Evolutionary conservation across 2,329 filamentous ascomycete genomes (phyloP), one percentile per base, ranked within the genome.

Genomic region (Alternaria sp.): DNA sequence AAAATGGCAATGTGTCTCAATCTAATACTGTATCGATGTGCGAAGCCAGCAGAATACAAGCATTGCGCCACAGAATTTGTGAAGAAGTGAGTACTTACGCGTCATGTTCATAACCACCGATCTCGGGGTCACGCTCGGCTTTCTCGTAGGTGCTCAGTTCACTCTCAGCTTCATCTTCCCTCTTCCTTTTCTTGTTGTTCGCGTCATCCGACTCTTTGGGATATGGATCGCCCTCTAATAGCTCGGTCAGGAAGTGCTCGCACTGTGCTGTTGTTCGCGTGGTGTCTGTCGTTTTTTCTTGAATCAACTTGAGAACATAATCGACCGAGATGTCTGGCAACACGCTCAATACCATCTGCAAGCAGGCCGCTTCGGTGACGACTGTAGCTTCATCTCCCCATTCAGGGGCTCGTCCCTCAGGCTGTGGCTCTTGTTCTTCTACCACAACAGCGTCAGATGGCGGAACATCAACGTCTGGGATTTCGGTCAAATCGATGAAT

Each of bases 281-380:
- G 9, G 47, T 46, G 36, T 71, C 69, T 24, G 68, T 67, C 28
- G 63, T 71, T 24, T 57, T 63, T 36, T 71, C 66, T 42, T 62
- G 57, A 38, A 77, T 73, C 22, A 74, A 53, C 3, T 59, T 52
- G 22, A 76, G 64, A 18, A 72, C 76, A 61, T 79, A 65, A 36
- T 76, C 63, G 22, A 71, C 64, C 4, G 73, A 69, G 32, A 78
- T 73, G 41, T 77, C 76, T 8, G 76, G 75, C 5, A 78, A 64
- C 8, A 79, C 67, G 34, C 74, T 63, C 7, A 78, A 26, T n/a
- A 79, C 60, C 63, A 72, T 70, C 46, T 74, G 69, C 26, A 78
- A 52, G 54, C 71, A 77, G 1, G 63, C 63, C 14, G 67, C 66
- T 60, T 71, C 72, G 7, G 65, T 70, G 46, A 76, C 24, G 4